phyloP scores from a whole-genome alignment of 2,329 filamentous ascomycete genomes.

The Pyrenochaeta sp. region DNA sequence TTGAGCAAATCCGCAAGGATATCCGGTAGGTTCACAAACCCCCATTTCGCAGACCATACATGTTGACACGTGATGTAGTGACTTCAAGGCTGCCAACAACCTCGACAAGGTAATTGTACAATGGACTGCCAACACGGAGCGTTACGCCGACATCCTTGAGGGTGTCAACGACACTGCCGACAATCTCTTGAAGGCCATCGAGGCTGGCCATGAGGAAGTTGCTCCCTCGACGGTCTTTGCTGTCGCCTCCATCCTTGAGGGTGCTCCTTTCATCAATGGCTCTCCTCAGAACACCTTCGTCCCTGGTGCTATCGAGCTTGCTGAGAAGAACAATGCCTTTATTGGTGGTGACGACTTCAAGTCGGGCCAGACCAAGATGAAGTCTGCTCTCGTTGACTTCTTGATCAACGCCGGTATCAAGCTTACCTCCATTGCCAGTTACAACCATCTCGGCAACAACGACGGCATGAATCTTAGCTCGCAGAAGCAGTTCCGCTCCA shows the following conservation, averaged over 20 bases:
- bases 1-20: slow-evolving; percentile 91
- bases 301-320: slow-evolving; percentile 87
- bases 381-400: slow-evolving; percentile 98
- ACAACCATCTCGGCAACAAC: slow-evolving; percentile 99
- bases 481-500: slow-evolving; percentile 97
- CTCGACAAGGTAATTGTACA: slow-evolving; percentile 97
- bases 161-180: slow-evolving; percentile 97
- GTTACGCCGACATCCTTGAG: slow-evolving; percentile 85
- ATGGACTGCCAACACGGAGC: slow-evolving; percentile 99
- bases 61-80: slow-evolving; percentile 50
- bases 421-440: slow-evolving; percentile 96
- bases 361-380: slow-evolving; percentile 99
- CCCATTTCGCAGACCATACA: slow-evolving; percentile 39
- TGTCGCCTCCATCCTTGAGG: slow-evolving; percentile 90
- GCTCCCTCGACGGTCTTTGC: slow-evolving; percentile 95
- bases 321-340: slow-evolving; percentile 85
- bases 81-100: slow-evolving; percentile 85
- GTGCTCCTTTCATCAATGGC: slow-evolving; percentile 95
- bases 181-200: slow-evolving; percentile 88
- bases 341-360: slow-evolving; percentile 99
- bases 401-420: slow-evolving; percentile 98
- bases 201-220: slow-evolving; percentile 87
- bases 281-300: slow-evolving; percentile 99
- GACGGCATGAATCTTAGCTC: slow-evolving; percentile 99
- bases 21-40: slow-evolving; percentile 69